Evolutionary conservation across 441 rosid genomes (phyloP).

Genomic region (Erodium texanum): DNA sequence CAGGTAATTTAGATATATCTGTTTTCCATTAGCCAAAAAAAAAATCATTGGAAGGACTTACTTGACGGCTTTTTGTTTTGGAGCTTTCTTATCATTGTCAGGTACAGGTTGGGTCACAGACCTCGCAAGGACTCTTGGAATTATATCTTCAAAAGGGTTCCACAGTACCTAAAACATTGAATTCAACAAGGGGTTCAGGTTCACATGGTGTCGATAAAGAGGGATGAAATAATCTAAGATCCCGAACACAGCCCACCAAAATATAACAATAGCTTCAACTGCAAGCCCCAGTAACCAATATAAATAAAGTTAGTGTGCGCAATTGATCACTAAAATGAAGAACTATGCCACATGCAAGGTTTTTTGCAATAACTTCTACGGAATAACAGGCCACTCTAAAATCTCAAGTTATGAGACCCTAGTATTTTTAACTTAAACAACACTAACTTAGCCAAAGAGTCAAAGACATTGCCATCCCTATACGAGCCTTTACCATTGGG

Average conservation of each 20-base stretch:
- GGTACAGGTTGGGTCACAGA: too few relatives aligned
- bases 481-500: not conserved
- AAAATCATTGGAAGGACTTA: slow-evolving; percentile 26
- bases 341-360: not conserved
- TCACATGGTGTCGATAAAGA: too few relatives aligned
- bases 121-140: slow-evolving; percentile 20
- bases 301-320: not conserved
- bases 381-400: not conserved
- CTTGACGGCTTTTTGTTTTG: too few relatives aligned
- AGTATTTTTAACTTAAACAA: not conserved
- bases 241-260: not conserved
- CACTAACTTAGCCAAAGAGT: not conserved
- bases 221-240: not conserved
- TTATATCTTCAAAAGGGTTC: slow-evolving; percentile 94
- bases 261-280: not conserved
- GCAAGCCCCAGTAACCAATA: not conserved
- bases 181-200: not conserved
- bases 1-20: not conserved
- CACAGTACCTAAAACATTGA: slow-evolving; percentile 50
- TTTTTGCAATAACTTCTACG: not conserved
- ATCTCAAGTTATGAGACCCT: not conserved
- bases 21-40: not conserved
- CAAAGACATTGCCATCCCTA: slow-evolving; percentile 2
- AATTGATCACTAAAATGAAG: not conserved
- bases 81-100: too few relatives aligned